Percentiles rank a stretch among this genome's conserved stretches.
Evolutionary conservation across 805 yeast genomes (phyloP).

Genomic region (Wickerhamomyces subpelliculosus): DNA sequence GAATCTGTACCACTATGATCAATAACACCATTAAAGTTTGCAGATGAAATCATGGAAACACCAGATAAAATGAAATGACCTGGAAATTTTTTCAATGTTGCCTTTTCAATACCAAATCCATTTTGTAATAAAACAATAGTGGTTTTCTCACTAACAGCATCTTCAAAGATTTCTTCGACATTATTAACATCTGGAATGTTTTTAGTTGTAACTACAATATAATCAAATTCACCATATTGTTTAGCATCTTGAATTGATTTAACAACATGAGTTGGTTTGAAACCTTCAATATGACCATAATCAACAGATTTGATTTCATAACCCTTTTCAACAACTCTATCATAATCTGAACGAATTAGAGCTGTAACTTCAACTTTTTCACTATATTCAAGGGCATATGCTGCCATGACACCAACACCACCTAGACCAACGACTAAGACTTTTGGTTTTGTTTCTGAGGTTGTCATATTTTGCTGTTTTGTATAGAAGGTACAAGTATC

Average conservation of each 20-base stretch:
- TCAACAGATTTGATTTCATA: constrained; percentile 50
- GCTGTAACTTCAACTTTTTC: constrained; percentile 45
- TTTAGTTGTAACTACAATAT: constrained; percentile 53
- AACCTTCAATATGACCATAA: constrained; percentile 44
- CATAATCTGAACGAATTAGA: constrained; percentile 56
- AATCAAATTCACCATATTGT: constrained; percentile 38
- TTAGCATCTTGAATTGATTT: constrained; percentile 36
- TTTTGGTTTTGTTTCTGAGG: constrained; percentile 11
- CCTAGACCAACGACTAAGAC: constrained; percentile 68
- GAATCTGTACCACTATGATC: constrained; percentile 41
- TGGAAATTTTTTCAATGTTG: constrained; percentile 44
- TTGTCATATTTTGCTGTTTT: background rate
- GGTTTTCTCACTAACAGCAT: constrained; percentile 42
- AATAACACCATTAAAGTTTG: constrained; percentile 37
- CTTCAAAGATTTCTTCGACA: constrained; percentile 42
- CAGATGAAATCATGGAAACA: constrained; percentile 55
- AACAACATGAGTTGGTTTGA: constrained; percentile 40
- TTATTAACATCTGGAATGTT: constrained; percentile 57
- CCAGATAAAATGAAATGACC: constrained; percentile 48
- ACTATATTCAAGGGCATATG: constrained; percentile 47
- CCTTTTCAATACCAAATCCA: constrained; percentile 55
- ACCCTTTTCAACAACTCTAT: constrained; percentile 39
- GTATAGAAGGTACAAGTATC: too few species aligned
- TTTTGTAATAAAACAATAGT: constrained; percentile 52
- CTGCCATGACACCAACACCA: constrained; percentile 73